phyloP scores from a whole-genome alignment of 2,329 filamentous ascomycete genomes.

The Plenodomus biglobosus region DNA sequence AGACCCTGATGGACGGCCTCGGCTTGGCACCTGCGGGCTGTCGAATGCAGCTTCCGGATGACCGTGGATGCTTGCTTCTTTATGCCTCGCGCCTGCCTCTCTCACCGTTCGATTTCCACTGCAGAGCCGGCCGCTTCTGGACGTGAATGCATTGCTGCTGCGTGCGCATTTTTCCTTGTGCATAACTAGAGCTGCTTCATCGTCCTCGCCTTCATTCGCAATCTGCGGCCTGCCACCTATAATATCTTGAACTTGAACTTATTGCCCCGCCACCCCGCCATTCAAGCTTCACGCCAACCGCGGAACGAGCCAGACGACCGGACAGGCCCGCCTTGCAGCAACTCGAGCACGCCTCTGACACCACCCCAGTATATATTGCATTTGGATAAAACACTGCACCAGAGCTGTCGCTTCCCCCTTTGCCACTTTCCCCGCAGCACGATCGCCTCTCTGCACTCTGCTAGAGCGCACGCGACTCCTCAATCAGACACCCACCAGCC shows the following conservation, averaged over 20 bases:
- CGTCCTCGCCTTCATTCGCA: background rate
- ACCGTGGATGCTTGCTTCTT: background rate
- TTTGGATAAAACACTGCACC: background rate
- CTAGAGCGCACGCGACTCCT: background rate
- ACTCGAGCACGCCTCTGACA: background rate
- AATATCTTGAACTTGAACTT: too few species aligned
- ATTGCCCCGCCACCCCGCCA: background rate
- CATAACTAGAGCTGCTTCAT: too few species aligned
- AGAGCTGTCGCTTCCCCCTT: background rate
- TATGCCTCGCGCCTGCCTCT: background rate
- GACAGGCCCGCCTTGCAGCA: background rate
- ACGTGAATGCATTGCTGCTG: background rate
- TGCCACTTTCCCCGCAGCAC: background rate
- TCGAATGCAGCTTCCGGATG: background rate
- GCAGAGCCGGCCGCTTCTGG: background rate
- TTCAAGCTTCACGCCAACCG: background rate
- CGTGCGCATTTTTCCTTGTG: background rate
- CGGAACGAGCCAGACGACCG: background rate
- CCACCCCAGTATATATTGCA: background rate
- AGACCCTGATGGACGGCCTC: background rate
- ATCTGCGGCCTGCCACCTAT: background rate
- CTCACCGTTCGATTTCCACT: background rate
- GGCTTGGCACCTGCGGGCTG: background rate
- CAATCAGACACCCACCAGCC: background rate
- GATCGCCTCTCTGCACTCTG: background rate